phyloP scores from a whole-genome alignment of 202 grass and related monocot genomes.

The Panicum hallii region DNA sequence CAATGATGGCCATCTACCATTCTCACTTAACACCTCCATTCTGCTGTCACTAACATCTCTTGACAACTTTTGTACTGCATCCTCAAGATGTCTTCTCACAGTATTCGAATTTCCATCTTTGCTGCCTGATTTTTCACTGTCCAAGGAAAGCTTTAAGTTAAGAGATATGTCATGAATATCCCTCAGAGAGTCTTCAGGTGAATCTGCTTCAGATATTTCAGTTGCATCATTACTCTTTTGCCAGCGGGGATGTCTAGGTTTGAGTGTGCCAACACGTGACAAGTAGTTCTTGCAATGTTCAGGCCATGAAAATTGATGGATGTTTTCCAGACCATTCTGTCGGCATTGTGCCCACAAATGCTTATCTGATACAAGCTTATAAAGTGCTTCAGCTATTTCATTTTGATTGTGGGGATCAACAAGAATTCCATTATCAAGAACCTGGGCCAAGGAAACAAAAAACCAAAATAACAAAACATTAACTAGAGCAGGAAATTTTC shows the following conservation, averaged over 20 bases:
- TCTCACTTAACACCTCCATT: constrained; percentile 52
- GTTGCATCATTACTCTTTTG: constrained; percentile 57
- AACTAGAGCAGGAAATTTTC: constrained; percentile 30
- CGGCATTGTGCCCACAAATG: constrained; percentile 68
- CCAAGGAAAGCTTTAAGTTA: constrained; percentile 76
- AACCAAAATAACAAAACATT: constrained; percentile 27
- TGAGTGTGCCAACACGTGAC: constrained; percentile 55
- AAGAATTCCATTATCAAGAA: constrained; percentile 83
- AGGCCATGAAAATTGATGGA: constrained; percentile 88
- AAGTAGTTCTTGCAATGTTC: constrained; percentile 88
- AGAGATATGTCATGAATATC: constrained; percentile 90
- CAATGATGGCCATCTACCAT: constrained; percentile 59
- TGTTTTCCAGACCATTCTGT: constrained; percentile 79
- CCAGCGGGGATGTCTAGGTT: constrained; percentile 75
- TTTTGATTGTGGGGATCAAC: constrained; percentile 86
- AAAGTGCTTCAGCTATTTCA: constrained; percentile 78
- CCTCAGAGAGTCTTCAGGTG: constrained; percentile 75
- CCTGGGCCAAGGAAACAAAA: constrained; percentile 49
- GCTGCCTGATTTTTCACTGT: constrained; percentile 63
- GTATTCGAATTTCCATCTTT: constrained; percentile 51
- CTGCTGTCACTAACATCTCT: constrained; percentile 29
- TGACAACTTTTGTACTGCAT: constrained; percentile 61
- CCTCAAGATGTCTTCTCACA: constrained; percentile 55
- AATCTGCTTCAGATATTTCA: constrained; percentile 65
- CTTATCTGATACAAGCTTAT: constrained; percentile 78